Evolutionary conservation across 2,329 filamentous ascomycete species (phyloP), one percentile per base, ranked within the genome.

Genomic region (Colletotrichum sp.): DNA sequence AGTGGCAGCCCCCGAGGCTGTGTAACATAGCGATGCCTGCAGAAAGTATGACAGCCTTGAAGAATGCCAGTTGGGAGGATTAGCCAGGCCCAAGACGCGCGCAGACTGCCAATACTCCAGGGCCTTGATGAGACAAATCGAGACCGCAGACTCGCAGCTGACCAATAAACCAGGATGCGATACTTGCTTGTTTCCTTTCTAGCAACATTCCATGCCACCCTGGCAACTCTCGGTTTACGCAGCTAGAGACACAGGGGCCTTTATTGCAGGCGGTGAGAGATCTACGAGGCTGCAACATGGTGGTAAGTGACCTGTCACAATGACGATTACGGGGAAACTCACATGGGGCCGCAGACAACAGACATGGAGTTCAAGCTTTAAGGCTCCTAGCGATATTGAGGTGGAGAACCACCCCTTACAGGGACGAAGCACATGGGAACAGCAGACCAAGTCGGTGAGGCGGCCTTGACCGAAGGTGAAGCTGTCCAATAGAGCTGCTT

Each of bases 291-390:
- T 75, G 69, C 48, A 30, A 67, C 58, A 36, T 30, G 34, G 34
- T 73, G 69, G 73, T 68, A 69, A 36, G 74, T 69, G 74, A 76
- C 65, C 15, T 74, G 34, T 76, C 74, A 76, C 25, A 70, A 69
- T 68, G 22, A 48, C 43, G 32, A 65, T 60, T 60, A 65, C 48
- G 70, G 65, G 74, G 60, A 56, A 65, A 64, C 48, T 65, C 62
- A 56, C 18, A 30, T 15, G 70, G 43, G 22, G 25, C 36, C 39
- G 22, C 39, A 30, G 36, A 34, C 22, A 28, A 58, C 56, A 43
- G 60, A 48, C 60, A 15, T 39, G 52, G 39, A 55, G 27, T 48
- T 72, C 74, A 74, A 76, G 74, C 74, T 76, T 76, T 76, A 68
- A 76, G 70, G 64, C 70, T 68, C 71, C 64, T 73, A 69, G 34